A percentile compares a stretch with the other conserved stretches of the same genome.
Evolutionary conservation across 495 filamentous ascomycete genomes (phyloP).

Genomic region (Oleoguttula mirabilis): DNA sequence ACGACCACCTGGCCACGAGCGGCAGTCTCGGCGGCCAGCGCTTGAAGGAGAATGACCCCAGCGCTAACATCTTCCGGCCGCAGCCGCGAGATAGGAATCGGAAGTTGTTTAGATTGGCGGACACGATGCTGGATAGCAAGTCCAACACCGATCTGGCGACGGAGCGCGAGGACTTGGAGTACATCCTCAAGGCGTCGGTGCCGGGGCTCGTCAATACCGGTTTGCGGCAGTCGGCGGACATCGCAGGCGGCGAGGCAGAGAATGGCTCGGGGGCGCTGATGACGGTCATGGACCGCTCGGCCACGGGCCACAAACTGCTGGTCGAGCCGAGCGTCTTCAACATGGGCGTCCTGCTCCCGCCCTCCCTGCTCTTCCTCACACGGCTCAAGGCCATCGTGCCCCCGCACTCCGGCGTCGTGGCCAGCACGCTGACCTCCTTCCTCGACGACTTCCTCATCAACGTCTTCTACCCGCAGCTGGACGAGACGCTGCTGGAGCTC

Average conservation of each 20-base stretch:
- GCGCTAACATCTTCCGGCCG: slow-evolving; percentile 46
- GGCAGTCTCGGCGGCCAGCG: slow-evolving; percentile 29
- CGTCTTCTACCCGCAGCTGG: slow-evolving; percentile 91
- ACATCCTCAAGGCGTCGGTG: slow-evolving; percentile 79
- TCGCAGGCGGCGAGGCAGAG: slow-evolving; percentile 24
- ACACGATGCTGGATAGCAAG: slow-evolving; percentile 47
- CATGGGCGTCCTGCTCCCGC: slow-evolving; percentile 84
- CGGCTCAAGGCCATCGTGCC: slow-evolving; percentile 87
- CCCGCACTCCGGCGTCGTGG: slow-evolving; percentile 45
- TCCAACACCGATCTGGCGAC: slow-evolving; percentile 52
- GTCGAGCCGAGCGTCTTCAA: slow-evolving; percentile 97
- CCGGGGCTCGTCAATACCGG: slow-evolving; percentile 67
- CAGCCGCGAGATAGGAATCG: slow-evolving; percentile 54
- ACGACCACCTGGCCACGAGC: slow-evolving; percentile 95
- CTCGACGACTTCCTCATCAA: slow-evolving; percentile 97
- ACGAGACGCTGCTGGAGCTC: slow-evolving; percentile 85
- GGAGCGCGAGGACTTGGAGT: slow-evolving; percentile 82
- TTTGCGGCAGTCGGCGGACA: slow-evolving; percentile 26
- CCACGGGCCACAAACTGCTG: slow-evolving; percentile 70
- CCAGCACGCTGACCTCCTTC: slow-evolving; percentile 83
- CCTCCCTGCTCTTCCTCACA: slow-evolving; percentile 86
- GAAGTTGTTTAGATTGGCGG: slow-evolving; percentile 76
- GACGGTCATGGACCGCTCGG: slow-evolving; percentile 25
- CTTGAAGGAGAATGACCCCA: slow-evolving; percentile 35
- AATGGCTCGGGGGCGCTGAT: background rate